phyloP scores from a whole-genome alignment of 2,329 filamentous ascomycete species.

The Leptographium wingfieldii region DNA sequence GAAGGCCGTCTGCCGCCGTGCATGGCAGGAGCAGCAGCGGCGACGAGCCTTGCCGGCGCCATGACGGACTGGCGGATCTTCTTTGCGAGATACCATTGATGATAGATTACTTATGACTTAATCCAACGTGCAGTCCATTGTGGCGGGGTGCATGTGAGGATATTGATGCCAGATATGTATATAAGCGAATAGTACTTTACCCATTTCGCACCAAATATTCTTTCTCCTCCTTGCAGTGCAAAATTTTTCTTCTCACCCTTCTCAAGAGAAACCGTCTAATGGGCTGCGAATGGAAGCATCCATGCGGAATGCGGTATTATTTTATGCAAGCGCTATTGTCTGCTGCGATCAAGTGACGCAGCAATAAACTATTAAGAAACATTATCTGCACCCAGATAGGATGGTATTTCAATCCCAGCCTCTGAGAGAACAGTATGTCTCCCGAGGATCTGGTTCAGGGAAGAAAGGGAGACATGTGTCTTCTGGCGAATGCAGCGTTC shows the following conservation, averaged over 20 bases:
- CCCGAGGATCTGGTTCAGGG: neutral
- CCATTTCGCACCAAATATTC: neutral
- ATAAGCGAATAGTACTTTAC: neutral
- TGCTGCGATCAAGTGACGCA: neutral
- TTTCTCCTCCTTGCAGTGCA: neutral
- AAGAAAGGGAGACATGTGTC: neutral
- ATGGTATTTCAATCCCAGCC: neutral
- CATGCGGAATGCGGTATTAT: neutral
- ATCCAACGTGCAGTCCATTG: neutral
- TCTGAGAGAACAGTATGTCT: neutral
- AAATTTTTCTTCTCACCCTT: neutral
- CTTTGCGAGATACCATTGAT: neutral
- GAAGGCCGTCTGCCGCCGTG: constrained; percentile 41
- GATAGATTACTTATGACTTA: neutral
- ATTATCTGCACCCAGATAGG: neutral
- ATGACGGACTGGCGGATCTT: neutral
- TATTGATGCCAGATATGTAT: neutral
- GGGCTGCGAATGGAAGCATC: neutral
- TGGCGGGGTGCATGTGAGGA: neutral
- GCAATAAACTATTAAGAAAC: neutral
- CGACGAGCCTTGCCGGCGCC: neutral
- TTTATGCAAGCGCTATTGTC: neutral
- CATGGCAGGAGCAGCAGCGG: constrained; percentile 26
- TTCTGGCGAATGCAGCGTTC: neutral
- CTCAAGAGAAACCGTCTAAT: neutral